Evolutionary conservation across 202 grass and related monocot species (phyloP).

Genomic region (Digitaria exilis): DNA sequence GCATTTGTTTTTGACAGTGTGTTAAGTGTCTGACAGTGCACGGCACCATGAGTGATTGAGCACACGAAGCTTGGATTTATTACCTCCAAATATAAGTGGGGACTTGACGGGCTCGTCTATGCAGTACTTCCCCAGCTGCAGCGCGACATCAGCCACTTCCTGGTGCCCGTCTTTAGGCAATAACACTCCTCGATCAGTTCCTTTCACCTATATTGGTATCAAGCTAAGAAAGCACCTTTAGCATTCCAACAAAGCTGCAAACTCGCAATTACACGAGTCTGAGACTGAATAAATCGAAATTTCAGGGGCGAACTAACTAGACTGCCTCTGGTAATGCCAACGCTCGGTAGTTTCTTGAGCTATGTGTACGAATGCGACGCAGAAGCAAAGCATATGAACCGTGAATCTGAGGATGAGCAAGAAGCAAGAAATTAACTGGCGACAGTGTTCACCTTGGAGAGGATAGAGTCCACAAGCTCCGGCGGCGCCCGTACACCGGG

Average conservation of each 20-base stretch:
- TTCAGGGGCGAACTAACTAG: neutral
- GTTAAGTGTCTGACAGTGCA: neutral
- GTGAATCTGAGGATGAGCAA: neutral
- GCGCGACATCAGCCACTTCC: constrained; percentile 63
- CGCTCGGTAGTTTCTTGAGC: neutral
- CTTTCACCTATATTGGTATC: constrained; percentile 61
- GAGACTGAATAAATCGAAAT: neutral
- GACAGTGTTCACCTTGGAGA: constrained; percentile 67
- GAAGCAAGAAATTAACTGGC: neutral
- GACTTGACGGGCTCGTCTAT: constrained; percentile 79
- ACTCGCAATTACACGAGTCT: neutral
- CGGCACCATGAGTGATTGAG: neutral
- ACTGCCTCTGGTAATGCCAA: neutral
- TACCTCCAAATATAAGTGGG: constrained; percentile 92
- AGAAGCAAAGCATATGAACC: neutral
- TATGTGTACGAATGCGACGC: neutral
- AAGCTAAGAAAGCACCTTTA: constrained; percentile 6
- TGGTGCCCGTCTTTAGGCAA: constrained; percentile 60
- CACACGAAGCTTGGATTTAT: neutral
- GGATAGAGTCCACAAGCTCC: constrained; percentile 75
- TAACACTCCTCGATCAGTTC: constrained; percentile 78
- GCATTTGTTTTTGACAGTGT: neutral
- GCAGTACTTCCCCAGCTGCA: constrained; percentile 68
- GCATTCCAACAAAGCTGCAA: neutral
- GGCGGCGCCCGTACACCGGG: constrained; percentile 47